Evolutionary conservation across 2,329 filamentous ascomycete genomes (phyloP).

Genomic region (Botrytis medusae): DNA sequence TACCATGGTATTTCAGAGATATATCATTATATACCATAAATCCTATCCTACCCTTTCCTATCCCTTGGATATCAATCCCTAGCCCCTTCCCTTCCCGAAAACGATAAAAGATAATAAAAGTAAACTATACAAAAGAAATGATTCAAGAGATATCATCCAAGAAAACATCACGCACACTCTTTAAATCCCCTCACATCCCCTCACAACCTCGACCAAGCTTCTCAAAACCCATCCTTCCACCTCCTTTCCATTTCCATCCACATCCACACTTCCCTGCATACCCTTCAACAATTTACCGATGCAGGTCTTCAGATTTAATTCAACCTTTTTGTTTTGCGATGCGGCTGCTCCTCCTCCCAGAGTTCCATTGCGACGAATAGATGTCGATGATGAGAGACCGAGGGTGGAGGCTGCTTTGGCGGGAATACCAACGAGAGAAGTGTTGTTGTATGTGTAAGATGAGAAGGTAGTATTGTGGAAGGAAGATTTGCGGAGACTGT

Average conservation of each 20-base stretch:
- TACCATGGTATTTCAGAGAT: neutral
- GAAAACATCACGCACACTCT: too few relatives aligned
- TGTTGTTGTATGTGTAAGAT: constrained; percentile 6
- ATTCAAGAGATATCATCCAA: neutral
- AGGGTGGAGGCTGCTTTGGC: constrained; percentile 27
- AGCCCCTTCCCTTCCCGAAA: neutral
- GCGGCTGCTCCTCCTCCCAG: neutral
- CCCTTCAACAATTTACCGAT: constrained; percentile 21
- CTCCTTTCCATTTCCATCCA: neutral
- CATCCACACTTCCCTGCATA: constrained; percentile 19
- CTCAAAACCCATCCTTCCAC: constrained; percentile 22
- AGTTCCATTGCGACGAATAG: neutral
- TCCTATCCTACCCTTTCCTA: neutral
- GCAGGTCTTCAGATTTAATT: constrained; percentile 15
- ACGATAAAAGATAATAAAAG: neutral
- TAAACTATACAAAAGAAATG: neutral
- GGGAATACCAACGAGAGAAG: constrained; percentile 21
- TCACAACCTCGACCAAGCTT: constrained; percentile 27
- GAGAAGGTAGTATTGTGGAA: neutral
- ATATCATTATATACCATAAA: neutral
- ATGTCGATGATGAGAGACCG: constrained; percentile 14
- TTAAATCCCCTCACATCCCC: constrained; percentile 22
- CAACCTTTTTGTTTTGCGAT: constrained; percentile 5
- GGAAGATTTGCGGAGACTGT: neutral
- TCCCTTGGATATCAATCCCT: neutral